phyloP scores from a whole-genome alignment of 164 flowering plant genomes.

The Chimonanthus praecox region DNA sequence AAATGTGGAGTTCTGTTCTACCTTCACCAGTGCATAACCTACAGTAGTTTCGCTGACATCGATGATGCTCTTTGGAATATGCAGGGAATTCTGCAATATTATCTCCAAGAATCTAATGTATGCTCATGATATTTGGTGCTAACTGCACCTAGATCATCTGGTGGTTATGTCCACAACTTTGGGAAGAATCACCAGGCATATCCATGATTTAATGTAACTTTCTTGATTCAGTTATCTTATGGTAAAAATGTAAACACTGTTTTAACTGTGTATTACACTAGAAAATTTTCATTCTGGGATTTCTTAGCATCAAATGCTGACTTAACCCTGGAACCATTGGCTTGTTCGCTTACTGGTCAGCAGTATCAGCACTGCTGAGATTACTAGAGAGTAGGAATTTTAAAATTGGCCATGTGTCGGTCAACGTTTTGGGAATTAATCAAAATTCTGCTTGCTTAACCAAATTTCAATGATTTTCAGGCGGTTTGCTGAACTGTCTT shows the following conservation, averaged over 20 bases:
- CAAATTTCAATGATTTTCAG: too few relatives aligned
- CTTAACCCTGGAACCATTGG: too few relatives aligned
- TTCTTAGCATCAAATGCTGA: neutral
- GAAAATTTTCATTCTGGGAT: neutral
- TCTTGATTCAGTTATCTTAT: slow-evolving; percentile 2
- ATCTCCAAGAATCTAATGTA: slow-evolving; percentile 20
- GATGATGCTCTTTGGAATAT: neutral
- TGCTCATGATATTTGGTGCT: slow-evolving; percentile 6
- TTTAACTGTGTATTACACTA: too few relatives aligned
- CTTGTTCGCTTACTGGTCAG: too few relatives aligned
- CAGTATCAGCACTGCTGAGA: too few relatives aligned
- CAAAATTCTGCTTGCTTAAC: too few relatives aligned
- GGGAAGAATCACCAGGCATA: slow-evolving; percentile 1
- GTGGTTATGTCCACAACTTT: slow-evolving; percentile 12
- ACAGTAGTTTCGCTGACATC: neutral
- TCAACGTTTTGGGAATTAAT: too few relatives aligned
- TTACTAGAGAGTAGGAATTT: too few relatives aligned
- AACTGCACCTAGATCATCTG: slow-evolving; percentile 10
- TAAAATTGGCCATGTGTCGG: too few relatives aligned
- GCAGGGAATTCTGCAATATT: slow-evolving; percentile 30
- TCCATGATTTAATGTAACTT: neutral
- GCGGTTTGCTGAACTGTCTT: too few relatives aligned
- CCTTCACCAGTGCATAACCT: neutral
- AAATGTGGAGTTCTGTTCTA: neutral
- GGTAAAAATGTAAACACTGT: neutral